Percentiles rank a stretch among this genome's conserved stretches.
These are phyloP conservation scores for Huntiella abstrusa DNA, from an alignment of 2,329 filamentous ascomycete genomes.

Conservation along the genomic window DNA sequence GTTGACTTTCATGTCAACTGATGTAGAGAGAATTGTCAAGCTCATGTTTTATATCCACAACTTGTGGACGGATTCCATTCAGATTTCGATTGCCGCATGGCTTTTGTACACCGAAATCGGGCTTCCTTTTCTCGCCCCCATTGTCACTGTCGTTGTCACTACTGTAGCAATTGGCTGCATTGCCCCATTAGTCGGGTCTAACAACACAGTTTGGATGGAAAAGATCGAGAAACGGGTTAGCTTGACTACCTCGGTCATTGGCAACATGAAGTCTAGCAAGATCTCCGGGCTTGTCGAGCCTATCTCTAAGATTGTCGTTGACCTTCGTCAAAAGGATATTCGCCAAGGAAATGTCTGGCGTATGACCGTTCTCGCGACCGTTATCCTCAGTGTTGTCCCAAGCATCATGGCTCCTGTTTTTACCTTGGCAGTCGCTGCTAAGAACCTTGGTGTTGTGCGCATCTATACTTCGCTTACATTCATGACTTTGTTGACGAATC, in stretches of 20 bases:
- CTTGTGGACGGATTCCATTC: slow-evolving; percentile 22
- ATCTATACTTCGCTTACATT: slow-evolving; percentile 21
- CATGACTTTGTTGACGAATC: slow-evolving; percentile 13
- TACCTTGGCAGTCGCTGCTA: slow-evolving; percentile 17
- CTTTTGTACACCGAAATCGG: slow-evolving; percentile 29
- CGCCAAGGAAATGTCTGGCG: slow-evolving; percentile 16
- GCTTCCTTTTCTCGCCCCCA: slow-evolving; percentile 26
- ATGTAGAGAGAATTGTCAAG: slow-evolving; percentile 24
- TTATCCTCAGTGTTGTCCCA: slow-evolving; percentile 19
- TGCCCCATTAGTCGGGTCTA: slow-evolving; percentile 11
- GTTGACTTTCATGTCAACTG: slow-evolving; percentile 29
- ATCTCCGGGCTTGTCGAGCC: slow-evolving; percentile 12
- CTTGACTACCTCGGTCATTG: slow-evolving; percentile 17
- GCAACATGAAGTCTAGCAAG: slow-evolving; percentile 19
- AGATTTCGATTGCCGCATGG: slow-evolving; percentile 27
- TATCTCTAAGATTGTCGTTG: slow-evolving; percentile 17
- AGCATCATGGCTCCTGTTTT: slow-evolving; percentile 18
- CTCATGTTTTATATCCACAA: slow-evolving; percentile 22
- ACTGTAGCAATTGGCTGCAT: slow-evolving; percentile 10
- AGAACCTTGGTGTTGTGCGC: slow-evolving; percentile 18
- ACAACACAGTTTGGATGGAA: slow-evolving; percentile 20
- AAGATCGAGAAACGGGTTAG: slow-evolving; percentile 20
- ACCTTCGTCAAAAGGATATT: slow-evolving; percentile 17
- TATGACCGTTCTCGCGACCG: slow-evolving; percentile 19
- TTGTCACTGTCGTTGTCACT: slow-evolving; percentile 23